A percentile compares a stretch with the other conserved stretches of the same genome.
Conservation (phyloP, 2,329 filamentous ascomycete genomes). For the Rhinocladiella similis region DNA sequence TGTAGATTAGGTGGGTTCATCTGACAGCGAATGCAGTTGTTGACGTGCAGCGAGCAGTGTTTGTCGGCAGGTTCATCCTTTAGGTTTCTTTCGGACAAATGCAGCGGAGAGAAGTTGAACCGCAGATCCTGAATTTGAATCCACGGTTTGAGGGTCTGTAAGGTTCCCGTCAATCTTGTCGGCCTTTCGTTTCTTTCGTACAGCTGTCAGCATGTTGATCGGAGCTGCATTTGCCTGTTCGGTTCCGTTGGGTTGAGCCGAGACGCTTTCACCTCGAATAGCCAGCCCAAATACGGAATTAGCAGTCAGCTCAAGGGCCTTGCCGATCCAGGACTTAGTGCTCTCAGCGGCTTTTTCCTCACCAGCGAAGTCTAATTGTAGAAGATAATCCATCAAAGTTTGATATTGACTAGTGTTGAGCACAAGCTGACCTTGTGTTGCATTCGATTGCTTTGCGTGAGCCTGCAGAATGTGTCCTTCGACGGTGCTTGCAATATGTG, state of each 20-base stretch:
- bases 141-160: neutral
- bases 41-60: neutral
- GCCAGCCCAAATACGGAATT: constrained; percentile 17
- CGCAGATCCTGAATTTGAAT: neutral
- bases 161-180: constrained; percentile 5
- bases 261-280: constrained; percentile 9
- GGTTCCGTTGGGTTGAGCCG: constrained; percentile 2
- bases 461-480: neutral
- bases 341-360: constrained; percentile 19
- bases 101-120: constrained; percentile 15
- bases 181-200: constrained; percentile 29
- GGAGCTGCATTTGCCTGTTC: constrained; percentile 1
- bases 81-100: constrained; percentile 28
- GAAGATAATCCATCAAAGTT: constrained; percentile 22
- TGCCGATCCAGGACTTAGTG: constrained; percentile 27
- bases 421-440: constrained; percentile 16
- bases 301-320: constrained; percentile 20
- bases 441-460: neutral
- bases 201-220: constrained; percentile 25
- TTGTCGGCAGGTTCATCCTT: constrained; percentile 9
- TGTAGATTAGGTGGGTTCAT: neutral
- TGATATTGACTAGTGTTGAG: constrained; percentile 21
- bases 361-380: constrained; percentile 29
- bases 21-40: neutral
- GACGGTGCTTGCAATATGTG: no score